phyloP scores from a whole-genome alignment of 305 asterid species.

The Rubia occidens region DNA sequence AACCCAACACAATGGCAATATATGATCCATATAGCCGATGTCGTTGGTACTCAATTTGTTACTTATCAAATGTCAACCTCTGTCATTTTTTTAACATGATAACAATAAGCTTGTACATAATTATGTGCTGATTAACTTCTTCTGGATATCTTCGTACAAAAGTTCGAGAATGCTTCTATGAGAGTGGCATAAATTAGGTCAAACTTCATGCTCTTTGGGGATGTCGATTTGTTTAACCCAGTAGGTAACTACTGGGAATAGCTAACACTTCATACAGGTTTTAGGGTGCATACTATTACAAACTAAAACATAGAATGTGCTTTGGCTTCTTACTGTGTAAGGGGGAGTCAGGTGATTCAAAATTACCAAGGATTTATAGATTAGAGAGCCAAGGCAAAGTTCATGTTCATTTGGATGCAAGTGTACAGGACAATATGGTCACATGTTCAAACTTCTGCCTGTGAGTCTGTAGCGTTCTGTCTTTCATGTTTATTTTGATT shows the following conservation, averaged over 20 bases:
- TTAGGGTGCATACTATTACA: background rate
- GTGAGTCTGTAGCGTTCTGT: background rate
- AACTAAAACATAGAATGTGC: background rate
- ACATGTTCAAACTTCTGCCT: background rate
- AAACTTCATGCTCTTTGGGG: background rate
- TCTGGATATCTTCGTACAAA: too few relatives aligned
- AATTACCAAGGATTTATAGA: background rate
- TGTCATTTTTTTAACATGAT: background rate
- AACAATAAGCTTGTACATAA: background rate
- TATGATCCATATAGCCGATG: background rate
- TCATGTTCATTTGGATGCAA: background rate
- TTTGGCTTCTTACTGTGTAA: background rate
- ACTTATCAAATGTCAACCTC: background rate
- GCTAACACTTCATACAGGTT: background rate
- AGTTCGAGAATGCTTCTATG: background rate
- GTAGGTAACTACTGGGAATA: background rate
- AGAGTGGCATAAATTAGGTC: background rate
- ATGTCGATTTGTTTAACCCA: background rate
- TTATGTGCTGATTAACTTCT: background rate
- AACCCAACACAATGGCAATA: background rate
- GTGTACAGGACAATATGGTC: background rate
- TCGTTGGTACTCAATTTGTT: conserved; percentile 9
- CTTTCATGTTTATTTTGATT: background rate
- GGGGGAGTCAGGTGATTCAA: background rate
- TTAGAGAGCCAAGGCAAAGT: background rate